A percentile compares a stretch with the other conserved stretches of the same genome.
phyloP scores from a whole-genome alignment of 768 basidiomycete genomes.

The Lactarius sanguifluus region DNA sequence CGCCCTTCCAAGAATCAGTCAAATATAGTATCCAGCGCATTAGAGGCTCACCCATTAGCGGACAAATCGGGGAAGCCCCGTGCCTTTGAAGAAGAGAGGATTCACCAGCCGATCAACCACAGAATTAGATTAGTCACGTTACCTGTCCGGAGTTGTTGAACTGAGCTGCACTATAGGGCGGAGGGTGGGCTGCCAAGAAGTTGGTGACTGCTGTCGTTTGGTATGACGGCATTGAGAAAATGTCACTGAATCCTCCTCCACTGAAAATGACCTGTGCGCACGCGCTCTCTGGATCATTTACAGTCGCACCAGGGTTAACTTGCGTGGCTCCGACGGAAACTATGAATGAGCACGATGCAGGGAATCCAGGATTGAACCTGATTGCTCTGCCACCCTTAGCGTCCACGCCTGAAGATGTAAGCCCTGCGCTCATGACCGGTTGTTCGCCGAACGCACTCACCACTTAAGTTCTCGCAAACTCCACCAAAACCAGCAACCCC shows the following conservation, averaged over 20 bases:
- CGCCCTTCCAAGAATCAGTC: constrained; percentile 26
- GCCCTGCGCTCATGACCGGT: neutral
- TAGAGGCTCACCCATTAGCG: constrained; percentile 36
- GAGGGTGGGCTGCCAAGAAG: constrained; percentile 38
- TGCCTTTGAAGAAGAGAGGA: constrained; percentile 15
- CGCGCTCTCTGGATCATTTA: constrained; percentile 41
- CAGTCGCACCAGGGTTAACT: constrained; percentile 36
- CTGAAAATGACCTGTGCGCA: constrained; percentile 40
- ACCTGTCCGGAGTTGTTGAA: constrained; percentile 40
- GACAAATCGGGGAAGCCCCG: constrained; percentile 38
- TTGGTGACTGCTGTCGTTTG: constrained; percentile 35
- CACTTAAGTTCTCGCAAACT: constrained; percentile 38
- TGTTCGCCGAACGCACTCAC: constrained; percentile 21
- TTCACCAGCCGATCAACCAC: neutral
- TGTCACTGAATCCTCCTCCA: constrained; percentile 45
- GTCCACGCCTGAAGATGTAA: constrained; percentile 33
- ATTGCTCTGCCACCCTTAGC: constrained; percentile 27
- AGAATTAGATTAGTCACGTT: neutral
- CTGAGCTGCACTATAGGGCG: constrained; percentile 36
- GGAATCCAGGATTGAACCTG: constrained; percentile 46
- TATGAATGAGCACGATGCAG: constrained; percentile 45
- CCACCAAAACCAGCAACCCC: constrained; percentile 43
- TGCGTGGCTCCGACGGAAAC: constrained; percentile 42
- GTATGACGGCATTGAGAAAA: constrained; percentile 41
- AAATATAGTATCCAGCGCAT: neutral